Evolutionary conservation across 2,329 filamentous ascomycete species (phyloP), one percentile per base, ranked within the genome.

Genomic region (Clonostachys solani): DNA sequence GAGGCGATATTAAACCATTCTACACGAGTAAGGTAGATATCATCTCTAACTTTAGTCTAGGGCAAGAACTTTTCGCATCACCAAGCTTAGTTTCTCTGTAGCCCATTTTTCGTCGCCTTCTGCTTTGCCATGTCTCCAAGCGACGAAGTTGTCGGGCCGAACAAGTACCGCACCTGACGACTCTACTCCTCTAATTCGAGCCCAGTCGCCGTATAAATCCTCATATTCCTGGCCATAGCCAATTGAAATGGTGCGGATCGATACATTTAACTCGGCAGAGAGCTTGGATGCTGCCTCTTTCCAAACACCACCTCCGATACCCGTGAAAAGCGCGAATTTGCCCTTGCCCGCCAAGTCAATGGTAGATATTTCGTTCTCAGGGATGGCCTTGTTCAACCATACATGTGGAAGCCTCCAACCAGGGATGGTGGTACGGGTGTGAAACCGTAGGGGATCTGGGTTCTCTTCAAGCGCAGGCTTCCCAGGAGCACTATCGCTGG

Each of bases 201-300:
- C 71, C 82, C 82, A 86, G 47, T 83, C 78, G 50, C 73, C 74
- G 58, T 84, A 85, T 0, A 80, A 68, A 56, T 86, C 83, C 56
- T 83, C 75, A 51, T 72, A 85, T 48, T 85, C 79, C 50, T 78
- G 74, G 13, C 69, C 64, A 62, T 71, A 80, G 0, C 83, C 82
- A 51, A 86, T 78, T 4, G 67, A 69, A 49, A 77, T 72, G 1
- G 63, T 67, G 5, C 66, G 68, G 33, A 86, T 66, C 8, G 67
- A 60, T 0, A 84, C 58, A 0, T 68, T 72, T 1, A 78, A 54
- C 8, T 60, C 51, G 16, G 60, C 52, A 0, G 58, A 52, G 3
- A 76, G 69, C 4, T 54, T 56, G 5, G 49, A 47, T 0, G 75
- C 78, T 1, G 80, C 80, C 2, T 52, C 47, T 46, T 71, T 75